Evolutionary conservation across 2,329 filamentous ascomycete species (phyloP), one percentile per base, ranked within the genome.

Genomic region (Bisporella sp.): DNA sequence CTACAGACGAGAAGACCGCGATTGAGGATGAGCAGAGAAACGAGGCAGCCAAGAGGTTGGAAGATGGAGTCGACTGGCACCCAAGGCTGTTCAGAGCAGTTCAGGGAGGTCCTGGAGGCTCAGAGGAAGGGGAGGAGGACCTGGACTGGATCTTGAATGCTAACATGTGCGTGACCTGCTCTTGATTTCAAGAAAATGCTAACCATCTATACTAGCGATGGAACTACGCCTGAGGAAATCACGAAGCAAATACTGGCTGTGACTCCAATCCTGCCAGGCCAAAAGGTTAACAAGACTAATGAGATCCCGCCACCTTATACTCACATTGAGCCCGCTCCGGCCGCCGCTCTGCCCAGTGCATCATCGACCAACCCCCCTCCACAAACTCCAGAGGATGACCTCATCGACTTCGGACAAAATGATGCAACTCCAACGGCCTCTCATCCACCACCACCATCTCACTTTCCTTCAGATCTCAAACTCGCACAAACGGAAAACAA

Each of bases 141-240:
- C 72, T 99, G 31, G 93, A 97, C 69, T 99, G 89, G 89, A 91
- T 97, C 63, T 87, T 99, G 62, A 86, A 92, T 67, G 85, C 91
- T 1, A 76, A 84, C 50, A 79, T 99, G 90, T 95, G 70, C 68
- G 81, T 67, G 33, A 32, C 2, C 13, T 13, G 42, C 28, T 6
- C 39, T 43, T 31, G n/a, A 43, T 28, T 47, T 47, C 30, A 49
- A 37, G 6, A 8, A 9, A 37, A 9, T 31, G 35, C 45, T 48
- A 42, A 66, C 52, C 28, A 4, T 41, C 31, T 30, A 48, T 53
- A 21, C 21, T 21, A 84, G 81, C 57, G 83, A 91, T 59, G 75
- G 74, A 43, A 69, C 78, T 30, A 79, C 85, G 4, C 81, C 88
- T 1, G 72, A 85, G 58, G 77, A 85, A 57, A 84, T 89, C 62